Base-by-base conservation (phyloP, 495 filamentous ascomycete genomes). In the Collariella sp. region DNA sequence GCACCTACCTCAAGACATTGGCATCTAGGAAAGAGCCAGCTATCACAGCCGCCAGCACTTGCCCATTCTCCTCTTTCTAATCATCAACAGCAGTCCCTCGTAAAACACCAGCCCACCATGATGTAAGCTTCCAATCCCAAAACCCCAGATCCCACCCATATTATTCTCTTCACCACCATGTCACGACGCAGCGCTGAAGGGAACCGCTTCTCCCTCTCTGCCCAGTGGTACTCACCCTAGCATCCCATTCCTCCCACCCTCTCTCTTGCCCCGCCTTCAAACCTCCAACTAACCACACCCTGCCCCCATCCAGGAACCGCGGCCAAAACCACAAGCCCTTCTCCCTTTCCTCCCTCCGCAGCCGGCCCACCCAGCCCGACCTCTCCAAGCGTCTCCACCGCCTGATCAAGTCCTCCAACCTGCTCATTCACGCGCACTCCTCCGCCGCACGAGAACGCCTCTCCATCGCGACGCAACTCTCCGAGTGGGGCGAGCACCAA, bases 401-500 rank as follows among this genome's bases (percentile, higher is more conserved):
- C 49, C 78, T 97, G 42, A 93, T 98, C 75, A 98, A 98, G 70
- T 84, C 83, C 49, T 85, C 90, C 68, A 96, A 94, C 75, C 74
- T 83, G 59, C 83, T 87, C 12, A 89, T 96, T 60, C 74, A 81
- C 31, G 86, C 86, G 46, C 85, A 96, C 69, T 87, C 95, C 70
- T 66, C 81, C 1, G 93, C 93, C 10, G 86, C 81, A 19, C 83
- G 83, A 44, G 89, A 93, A 70, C 87, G 89, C 52, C 70, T 87
- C 35, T 81, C 83, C 15, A 86, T 96, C 61, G 91, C 91, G 9
- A 80, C 82, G 2, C 89, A 96, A 72, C 80, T 98, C n/a, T 91
- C 87, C 5, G 93, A 96, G 52, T 97, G 94, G 94, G 94, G 93
- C 48, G 90, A 96, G 67, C 79, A 84, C 39, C 93, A 90, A 3